These are phyloP conservation scores for Vachellia pachyceras DNA, from an alignment of 306 rosid species.

Conservation along the genomic window DNA sequence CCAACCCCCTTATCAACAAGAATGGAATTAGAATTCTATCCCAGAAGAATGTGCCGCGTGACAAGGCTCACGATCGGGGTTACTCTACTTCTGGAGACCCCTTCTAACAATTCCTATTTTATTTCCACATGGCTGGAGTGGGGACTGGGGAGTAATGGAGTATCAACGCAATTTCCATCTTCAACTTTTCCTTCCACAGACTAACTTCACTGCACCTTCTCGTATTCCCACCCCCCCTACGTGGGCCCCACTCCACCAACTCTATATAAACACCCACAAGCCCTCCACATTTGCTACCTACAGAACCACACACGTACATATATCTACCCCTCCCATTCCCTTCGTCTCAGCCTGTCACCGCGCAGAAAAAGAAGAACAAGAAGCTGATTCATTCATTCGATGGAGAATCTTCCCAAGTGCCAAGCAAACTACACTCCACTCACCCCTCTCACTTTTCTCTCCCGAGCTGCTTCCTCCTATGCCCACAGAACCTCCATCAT, in stretches of 20 bases:
- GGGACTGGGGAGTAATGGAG: neutral
- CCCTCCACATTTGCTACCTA: neutral
- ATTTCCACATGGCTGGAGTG: too few species aligned
- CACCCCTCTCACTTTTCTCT: constrained; percentile 71
- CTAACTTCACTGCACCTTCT: constrained; percentile 40
- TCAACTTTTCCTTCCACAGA: neutral
- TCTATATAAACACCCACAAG: neutral
- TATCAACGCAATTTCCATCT: neutral
- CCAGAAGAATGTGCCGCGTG: too few species aligned
- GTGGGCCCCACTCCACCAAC: neutral
- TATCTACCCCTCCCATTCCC: neutral
- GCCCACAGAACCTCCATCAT: constrained; percentile 66
- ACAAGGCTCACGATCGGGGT: too few species aligned
- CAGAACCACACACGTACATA: too few species aligned
- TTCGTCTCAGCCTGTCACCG: neutral
- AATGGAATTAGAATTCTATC: too few species aligned
- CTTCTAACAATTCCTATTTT: too few species aligned
- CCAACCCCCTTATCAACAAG: too few species aligned
- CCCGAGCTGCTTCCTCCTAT: constrained; percentile 69
- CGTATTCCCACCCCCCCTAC: neutral
- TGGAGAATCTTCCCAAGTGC: constrained; percentile 71
- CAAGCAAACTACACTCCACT: constrained; percentile 68
- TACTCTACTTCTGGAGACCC: too few species aligned
- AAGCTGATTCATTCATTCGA: neutral
- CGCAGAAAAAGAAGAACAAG: neutral